A percentile compares a stretch with the other conserved stretches of the same genome.
These are phyloP conservation scores for Penicillium sp. DNA, from an alignment of 2,329 filamentous ascomycete species.

Conservation along the genomic window DNA sequence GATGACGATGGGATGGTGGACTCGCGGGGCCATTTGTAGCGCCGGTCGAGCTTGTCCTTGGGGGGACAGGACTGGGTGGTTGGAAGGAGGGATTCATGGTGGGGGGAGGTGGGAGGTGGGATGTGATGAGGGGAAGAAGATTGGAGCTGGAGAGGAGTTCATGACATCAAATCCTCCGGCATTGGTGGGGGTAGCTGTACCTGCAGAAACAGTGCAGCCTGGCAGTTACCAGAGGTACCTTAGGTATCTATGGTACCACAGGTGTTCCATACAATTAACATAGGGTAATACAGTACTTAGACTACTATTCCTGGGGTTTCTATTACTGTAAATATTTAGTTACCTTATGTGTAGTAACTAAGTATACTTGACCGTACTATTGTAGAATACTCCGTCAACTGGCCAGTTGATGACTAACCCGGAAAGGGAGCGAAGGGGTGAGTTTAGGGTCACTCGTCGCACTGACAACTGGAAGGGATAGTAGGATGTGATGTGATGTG, in stretches of 20 bases:
- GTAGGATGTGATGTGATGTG: neutral
- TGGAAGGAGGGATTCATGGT: conserved; percentile 42
- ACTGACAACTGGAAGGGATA: too few species aligned
- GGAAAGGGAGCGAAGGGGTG: neutral
- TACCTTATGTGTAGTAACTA: too few species aligned
- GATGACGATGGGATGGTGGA: conserved; percentile 11
- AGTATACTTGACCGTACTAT: too few species aligned
- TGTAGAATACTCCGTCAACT: too few species aligned
- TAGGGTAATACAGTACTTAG: too few species aligned
- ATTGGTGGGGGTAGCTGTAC: neutral
- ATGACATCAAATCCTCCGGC: neutral
- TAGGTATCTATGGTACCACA: too few species aligned
- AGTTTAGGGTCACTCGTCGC: too few species aligned
- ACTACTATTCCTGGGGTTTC: too few species aligned
- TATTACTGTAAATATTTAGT: too few species aligned
- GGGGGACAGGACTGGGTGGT: conserved; percentile 71
- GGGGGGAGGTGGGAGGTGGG: conserved; percentile 17
- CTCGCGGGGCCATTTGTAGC: conserved; percentile 26
- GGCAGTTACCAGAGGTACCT: neutral
- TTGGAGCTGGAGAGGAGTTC: conserved; percentile 9
- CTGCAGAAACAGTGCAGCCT: too few species aligned
- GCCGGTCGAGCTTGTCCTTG: conserved; percentile 71
- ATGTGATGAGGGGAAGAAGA: conserved; percentile 22
- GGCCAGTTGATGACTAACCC: neutral
- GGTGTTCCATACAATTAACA: too few species aligned